These are phyloP conservation scores for Mycosarcoma mackinlayi DNA, from an alignment of 1,284 basidiomycete genomes.

Conservation along the genomic window DNA sequence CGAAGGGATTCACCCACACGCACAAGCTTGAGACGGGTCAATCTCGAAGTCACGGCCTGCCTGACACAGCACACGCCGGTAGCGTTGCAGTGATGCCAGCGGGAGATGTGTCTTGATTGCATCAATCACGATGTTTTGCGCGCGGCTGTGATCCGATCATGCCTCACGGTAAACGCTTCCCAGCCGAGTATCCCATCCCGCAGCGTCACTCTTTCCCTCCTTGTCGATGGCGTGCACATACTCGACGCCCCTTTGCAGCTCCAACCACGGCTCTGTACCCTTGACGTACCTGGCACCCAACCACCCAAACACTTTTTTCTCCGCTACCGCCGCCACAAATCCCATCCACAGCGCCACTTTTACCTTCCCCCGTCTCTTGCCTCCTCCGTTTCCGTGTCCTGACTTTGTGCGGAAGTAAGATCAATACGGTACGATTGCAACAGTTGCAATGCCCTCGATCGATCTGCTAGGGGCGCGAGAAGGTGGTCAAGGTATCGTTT, in stretches of 20 bases:
- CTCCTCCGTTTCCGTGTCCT: neutral
- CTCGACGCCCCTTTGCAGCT: constrained; percentile 27
- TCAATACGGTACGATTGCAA: neutral
- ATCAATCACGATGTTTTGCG: too few relatives aligned
- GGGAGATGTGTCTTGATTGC: too few relatives aligned
- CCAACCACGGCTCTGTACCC: constrained; percentile 48
- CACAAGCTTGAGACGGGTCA: too few relatives aligned
- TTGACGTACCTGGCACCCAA: constrained; percentile 49
- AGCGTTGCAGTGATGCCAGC: too few relatives aligned
- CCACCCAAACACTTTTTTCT: constrained; percentile 29
- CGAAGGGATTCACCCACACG: too few relatives aligned
- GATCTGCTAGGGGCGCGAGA: constrained; percentile 17
- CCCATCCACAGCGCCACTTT: constrained; percentile 12
- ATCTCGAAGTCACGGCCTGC: too few relatives aligned
- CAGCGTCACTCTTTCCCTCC: neutral
- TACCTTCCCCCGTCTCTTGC: constrained; percentile 1
- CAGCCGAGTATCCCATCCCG: constrained; percentile 23
- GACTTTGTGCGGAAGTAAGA: neutral
- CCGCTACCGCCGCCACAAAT: constrained; percentile 17
- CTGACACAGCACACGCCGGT: neutral
- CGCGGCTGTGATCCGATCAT: too few relatives aligned
- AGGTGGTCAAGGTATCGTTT: constrained; percentile 21
- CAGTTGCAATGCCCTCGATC: neutral
- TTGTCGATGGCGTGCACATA: constrained; percentile 1
- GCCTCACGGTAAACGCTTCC: constrained; percentile 31